These are phyloP conservation scores for Teratosphaeria pseudoeucalypti DNA, from an alignment of 2,329 filamentous ascomycete genomes.

Conservation along the genomic window DNA sequence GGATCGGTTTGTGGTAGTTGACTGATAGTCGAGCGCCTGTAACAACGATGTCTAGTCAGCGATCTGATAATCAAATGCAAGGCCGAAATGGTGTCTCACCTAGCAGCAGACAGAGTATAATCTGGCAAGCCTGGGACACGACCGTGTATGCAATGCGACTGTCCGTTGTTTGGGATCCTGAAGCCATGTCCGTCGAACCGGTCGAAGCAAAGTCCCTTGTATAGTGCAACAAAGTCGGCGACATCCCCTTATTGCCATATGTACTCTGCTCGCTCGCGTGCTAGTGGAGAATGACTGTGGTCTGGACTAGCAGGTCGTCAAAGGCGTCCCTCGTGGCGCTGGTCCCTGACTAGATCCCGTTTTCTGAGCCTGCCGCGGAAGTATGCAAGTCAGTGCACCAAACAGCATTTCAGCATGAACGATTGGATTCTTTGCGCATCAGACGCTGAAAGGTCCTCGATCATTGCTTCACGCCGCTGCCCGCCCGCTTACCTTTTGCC, in stretches of 20 bases:
- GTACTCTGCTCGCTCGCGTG: neutral
- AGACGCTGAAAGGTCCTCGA: neutral
- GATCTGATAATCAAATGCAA: neutral
- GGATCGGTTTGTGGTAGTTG: neutral
- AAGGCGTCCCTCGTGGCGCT: neutral
- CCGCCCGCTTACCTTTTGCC: neutral
- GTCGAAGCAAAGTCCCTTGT: neutral
- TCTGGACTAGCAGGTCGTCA: neutral
- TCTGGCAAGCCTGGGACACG: neutral
- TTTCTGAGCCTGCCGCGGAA: neutral
- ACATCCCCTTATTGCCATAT: neutral
- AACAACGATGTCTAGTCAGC: neutral
- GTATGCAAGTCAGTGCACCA: neutral
- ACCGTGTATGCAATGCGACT: neutral
- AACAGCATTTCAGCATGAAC: neutral
- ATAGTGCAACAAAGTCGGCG: neutral
- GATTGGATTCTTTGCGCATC: neutral
- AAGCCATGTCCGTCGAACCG: neutral
- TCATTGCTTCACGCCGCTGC: neutral
- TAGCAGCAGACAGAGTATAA: neutral
- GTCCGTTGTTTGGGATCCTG: neutral
- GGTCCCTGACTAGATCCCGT: neutral
- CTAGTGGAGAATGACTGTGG: neutral
- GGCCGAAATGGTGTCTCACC: neutral
- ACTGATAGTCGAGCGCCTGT: neutral